A percentile compares a stretch with the other conserved stretches of the same genome.
phyloP scores from a whole-genome alignment of 106 monocot species.

The Dendrobium huoshanense region DNA sequence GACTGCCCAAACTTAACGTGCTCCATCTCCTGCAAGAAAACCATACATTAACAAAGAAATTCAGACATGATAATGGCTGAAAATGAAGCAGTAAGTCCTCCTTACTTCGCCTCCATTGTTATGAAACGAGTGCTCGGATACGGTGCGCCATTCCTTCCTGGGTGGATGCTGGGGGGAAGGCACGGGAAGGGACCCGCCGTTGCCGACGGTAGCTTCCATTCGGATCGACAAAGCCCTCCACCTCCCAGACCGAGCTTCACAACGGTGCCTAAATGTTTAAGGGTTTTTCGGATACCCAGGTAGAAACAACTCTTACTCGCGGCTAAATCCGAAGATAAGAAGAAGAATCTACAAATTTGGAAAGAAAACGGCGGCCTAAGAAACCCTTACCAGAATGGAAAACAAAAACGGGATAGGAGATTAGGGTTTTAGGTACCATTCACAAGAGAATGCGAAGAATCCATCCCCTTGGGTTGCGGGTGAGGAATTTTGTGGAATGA shows the following conservation, averaged over 20 bases:
- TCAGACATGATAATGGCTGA: neutral
- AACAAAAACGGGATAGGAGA: neutral
- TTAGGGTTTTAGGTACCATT: neutral
- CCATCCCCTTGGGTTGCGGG: neutral
- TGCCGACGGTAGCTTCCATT: slow-evolving; percentile 31
- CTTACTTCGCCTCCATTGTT: slow-evolving; percentile 31
- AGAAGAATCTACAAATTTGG: neutral
- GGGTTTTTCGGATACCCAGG: too few relatives aligned
- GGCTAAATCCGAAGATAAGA: too few relatives aligned
- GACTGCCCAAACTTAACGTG: slow-evolving; percentile 32
- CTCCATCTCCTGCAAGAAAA: slow-evolving; percentile 24
- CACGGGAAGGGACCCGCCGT: slow-evolving; percentile 26
- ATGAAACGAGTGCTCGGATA: slow-evolving; percentile 32
- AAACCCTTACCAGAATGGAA: neutral
- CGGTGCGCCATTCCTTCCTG: slow-evolving; percentile 58
- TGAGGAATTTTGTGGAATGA: neutral
- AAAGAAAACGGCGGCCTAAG: neutral
- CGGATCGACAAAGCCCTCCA: neutral
- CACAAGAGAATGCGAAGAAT: neutral
- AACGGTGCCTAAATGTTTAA: neutral
- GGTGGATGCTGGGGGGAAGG: slow-evolving; percentile 16
- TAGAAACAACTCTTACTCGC: too few relatives aligned
- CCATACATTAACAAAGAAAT: neutral
- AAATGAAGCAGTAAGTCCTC: neutral
- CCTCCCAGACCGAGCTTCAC: neutral